Conservation (phyloP, 2,329 filamentous ascomycete species). For the Endoconidiophora laricicola region DNA sequence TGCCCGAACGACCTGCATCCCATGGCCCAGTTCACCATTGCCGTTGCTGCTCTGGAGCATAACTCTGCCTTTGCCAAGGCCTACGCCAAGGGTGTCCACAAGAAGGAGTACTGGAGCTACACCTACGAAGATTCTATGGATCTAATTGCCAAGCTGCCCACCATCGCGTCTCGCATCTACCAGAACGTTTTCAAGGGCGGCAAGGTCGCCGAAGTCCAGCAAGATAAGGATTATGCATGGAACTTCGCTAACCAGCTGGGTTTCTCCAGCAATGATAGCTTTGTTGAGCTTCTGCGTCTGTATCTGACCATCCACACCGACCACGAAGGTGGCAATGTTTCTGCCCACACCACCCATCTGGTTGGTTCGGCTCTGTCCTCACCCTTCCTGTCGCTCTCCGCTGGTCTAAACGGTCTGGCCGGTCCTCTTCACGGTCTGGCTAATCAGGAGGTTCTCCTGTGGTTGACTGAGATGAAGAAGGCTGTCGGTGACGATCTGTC, state of each 20-base stretch:
- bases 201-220: conserved; percentile 89
- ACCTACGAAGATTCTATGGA: conserved; percentile 99
- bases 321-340: conserved; percentile 98
- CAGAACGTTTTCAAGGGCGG: conserved; percentile 99
- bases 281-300: conserved; percentile 93
- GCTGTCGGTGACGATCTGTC: conserved; percentile 81
- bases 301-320: conserved; percentile 99
- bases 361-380: conserved; percentile 94
- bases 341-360: conserved; percentile 94
- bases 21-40: conserved; percentile 98
- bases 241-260: conserved; percentile 99
- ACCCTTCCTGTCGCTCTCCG: conserved; percentile 88
- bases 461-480: conserved; percentile 99
- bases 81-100: conserved; percentile 97
- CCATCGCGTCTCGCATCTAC: conserved; percentile 96
- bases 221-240: conserved; percentile 98
- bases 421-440: conserved; percentile 96
- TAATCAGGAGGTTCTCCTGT: conserved; percentile 99
- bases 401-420: conserved; percentile 93
- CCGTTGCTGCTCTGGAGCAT: conserved; percentile 95
- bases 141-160: conserved; percentile 97
- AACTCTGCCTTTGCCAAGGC: conserved; percentile 96
- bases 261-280: conserved; percentile 87
- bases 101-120: conserved; percentile 99
- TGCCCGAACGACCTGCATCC: conserved; percentile 97